Evolutionary conservation across 495 filamentous ascomycete genomes (phyloP).

Genomic region (Durotheca rogersii): DNA sequence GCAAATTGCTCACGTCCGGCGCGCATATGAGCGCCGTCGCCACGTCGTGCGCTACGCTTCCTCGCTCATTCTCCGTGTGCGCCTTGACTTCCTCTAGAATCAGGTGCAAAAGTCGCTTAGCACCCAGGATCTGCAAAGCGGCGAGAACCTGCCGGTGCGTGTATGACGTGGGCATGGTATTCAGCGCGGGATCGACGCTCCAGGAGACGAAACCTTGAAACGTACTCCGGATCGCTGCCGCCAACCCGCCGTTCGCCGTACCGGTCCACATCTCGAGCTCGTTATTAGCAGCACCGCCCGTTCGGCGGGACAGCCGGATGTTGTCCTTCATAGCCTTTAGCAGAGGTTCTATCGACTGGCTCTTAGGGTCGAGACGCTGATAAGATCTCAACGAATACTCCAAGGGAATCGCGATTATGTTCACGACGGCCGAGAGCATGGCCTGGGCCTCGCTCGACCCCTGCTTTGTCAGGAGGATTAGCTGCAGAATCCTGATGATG

Average conservation of each 20-base stretch:
- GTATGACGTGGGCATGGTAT: slow-evolving; percentile 70
- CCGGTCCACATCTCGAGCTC: slow-evolving; percentile 78
- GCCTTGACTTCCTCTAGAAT: slow-evolving; percentile 70
- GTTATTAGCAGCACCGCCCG: slow-evolving; percentile 61
- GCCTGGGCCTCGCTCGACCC: slow-evolving; percentile 77
- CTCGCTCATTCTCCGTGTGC: slow-evolving; percentile 51
- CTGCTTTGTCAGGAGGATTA: slow-evolving; percentile 72
- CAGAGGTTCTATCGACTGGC: slow-evolving; percentile 70
- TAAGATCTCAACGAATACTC: slow-evolving; percentile 74
- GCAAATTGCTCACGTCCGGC: slow-evolving; percentile 53
- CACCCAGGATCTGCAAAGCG: slow-evolving; percentile 68
- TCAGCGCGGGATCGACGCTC: slow-evolving; percentile 64
- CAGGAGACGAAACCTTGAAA: slow-evolving; percentile 71
- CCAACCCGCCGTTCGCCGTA: slow-evolving; percentile 59
- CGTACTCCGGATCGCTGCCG: slow-evolving; percentile 61
- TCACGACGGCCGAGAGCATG: slow-evolving; percentile 80
- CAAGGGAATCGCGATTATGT: slow-evolving; percentile 75
- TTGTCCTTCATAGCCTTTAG: slow-evolving; percentile 69
- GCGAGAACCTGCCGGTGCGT: slow-evolving; percentile 73
- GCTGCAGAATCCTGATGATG: slow-evolving; percentile 72
- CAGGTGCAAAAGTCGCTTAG: slow-evolving; percentile 57
- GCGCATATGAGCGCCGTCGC: slow-evolving; percentile 72
- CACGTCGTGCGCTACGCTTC: slow-evolving; percentile 70
- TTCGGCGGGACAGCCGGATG: slow-evolving; percentile 62
- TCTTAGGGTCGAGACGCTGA: slow-evolving; percentile 64